phyloP scores from a whole-genome alignment of 2,329 filamentous ascomycete species.

The Sporothrix schenckii region DNA sequence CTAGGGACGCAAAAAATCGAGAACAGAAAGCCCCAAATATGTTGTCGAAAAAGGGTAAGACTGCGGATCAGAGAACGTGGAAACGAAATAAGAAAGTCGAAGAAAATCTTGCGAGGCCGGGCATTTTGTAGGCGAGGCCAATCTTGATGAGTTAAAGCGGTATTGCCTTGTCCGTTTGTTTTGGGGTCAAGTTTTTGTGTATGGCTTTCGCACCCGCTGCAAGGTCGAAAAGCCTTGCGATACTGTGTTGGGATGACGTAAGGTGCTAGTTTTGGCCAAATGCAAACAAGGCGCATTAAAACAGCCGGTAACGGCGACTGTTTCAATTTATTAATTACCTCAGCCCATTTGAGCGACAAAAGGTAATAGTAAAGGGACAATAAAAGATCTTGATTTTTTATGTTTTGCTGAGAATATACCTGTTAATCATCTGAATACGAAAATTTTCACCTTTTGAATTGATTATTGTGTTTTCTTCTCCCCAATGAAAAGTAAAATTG shows the following conservation, averaged over 20 bases:
- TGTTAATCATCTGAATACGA: too few relatives aligned
- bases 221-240: not conserved
- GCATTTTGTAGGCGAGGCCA: not conserved
- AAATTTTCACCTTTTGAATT: too few relatives aligned
- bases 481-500: too few relatives aligned
- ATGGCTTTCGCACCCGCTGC: not conserved
- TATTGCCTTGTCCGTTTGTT: not conserved
- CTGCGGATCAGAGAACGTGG: not conserved
- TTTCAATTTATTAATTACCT: slow-evolving; percentile 10
- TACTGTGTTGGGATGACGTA: slow-evolving; percentile 20
- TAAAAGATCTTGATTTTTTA: not conserved
- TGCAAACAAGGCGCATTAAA: slow-evolving; percentile 18
- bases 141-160: not conserved
- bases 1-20: not conserved
- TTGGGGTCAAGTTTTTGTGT: not conserved
- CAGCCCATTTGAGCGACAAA: slow-evolving; percentile 1
- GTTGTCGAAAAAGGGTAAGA: not conserved
- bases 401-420: too few relatives aligned
- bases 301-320: not conserved
- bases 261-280: slow-evolving; percentile 9
- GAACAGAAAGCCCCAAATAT: not conserved
- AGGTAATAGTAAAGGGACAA: not conserved
- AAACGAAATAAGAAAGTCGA: not conserved
- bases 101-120: not conserved
- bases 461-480: too few relatives aligned